phyloP scores from a whole-genome alignment of 140 eudicot species.

The Stevia rebaudiana region DNA sequence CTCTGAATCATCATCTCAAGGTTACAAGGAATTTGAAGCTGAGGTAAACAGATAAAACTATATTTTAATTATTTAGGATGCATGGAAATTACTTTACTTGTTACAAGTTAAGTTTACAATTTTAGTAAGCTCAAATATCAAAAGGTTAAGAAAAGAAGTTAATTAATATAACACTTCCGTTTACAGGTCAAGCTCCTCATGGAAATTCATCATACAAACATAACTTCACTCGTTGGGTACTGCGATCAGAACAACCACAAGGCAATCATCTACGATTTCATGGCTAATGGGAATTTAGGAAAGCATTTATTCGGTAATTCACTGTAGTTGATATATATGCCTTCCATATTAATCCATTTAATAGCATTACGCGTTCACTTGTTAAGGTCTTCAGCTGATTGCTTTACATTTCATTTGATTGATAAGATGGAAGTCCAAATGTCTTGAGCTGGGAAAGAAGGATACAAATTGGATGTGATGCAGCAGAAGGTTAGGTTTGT shows the following conservation, averaged over 20 bases:
- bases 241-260: conserved; percentile 31
- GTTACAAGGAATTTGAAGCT: conserved; percentile 39
- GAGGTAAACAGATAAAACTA: conserved; percentile 30
- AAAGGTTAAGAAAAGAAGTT: no score
- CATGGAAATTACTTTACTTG: not conserved
- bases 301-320: conserved; percentile 31
- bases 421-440: conserved; percentile 1
- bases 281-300: conserved; percentile 38
- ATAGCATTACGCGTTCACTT: not conserved
- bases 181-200: conserved; percentile 31
- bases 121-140: no score
- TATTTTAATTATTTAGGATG: not conserved
- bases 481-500: conserved; percentile 31
- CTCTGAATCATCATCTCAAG: conserved; percentile 39
- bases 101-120: no score
- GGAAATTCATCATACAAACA: conserved; percentile 32
- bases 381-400: not conserved
- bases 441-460: conserved; percentile 31
- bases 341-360: not conserved
- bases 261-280: conserved; percentile 43
- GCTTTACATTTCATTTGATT: no score
- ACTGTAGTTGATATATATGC: no score
- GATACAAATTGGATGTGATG: conserved; percentile 32
- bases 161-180: no score
- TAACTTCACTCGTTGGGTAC: conserved; percentile 33